Conservation (phyloP, 2,329 filamentous ascomycete genomes). For the Colletotrichum filicis region DNA sequence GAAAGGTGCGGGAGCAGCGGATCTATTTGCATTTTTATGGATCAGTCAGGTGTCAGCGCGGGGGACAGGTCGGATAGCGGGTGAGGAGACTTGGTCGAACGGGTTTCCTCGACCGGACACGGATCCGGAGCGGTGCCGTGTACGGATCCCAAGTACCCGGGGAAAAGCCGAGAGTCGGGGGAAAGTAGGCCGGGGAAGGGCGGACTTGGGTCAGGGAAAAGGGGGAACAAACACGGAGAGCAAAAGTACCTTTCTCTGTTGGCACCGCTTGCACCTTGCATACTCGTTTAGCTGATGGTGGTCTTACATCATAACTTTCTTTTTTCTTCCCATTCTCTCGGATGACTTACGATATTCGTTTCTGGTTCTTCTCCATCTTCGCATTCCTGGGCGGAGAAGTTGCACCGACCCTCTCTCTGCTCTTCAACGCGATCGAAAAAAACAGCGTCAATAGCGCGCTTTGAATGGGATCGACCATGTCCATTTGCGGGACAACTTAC, state of each 20-base stretch:
- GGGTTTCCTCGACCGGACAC: too few species aligned
- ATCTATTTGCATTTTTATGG: constrained; percentile 13
- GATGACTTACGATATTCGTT: constrained; percentile 23
- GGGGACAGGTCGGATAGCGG: background rate
- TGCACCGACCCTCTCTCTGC: background rate
- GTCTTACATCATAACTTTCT: background rate
- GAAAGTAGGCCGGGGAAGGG: background rate
- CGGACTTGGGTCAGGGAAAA: background rate
- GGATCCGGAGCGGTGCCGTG: too few species aligned
- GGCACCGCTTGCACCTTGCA: constrained; percentile 26
- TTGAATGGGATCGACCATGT: background rate
- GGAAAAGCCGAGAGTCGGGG: background rate
- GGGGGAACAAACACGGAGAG: background rate
- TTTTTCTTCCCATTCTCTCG: too few species aligned
- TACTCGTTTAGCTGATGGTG: background rate
- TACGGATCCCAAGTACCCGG: too few species aligned
- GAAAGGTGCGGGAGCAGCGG: constrained; percentile 35
- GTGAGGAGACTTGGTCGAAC: too few species aligned
- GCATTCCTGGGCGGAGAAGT: too few species aligned
- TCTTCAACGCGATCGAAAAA: background rate
- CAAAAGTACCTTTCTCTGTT: constrained; percentile 27
- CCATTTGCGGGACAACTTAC: constrained; percentile 1
- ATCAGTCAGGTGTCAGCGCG: background rate
- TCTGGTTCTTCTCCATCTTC: constrained; percentile 18
- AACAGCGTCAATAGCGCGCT: too few species aligned